Conservation (phyloP, 2,329 filamentous ascomycete genomes). For the Mollisia scopiformis region DNA sequence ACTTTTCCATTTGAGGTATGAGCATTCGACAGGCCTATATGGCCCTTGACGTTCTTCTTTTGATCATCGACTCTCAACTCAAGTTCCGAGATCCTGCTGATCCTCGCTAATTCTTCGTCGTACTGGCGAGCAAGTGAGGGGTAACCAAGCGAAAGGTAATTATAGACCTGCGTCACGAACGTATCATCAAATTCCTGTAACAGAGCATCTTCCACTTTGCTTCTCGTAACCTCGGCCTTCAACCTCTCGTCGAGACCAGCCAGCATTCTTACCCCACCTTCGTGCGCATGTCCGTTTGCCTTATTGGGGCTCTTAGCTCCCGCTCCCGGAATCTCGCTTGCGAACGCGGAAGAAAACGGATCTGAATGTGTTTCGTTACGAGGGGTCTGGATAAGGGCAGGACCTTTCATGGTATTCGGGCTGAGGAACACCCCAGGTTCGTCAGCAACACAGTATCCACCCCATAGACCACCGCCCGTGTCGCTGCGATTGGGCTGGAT, state of each 20-base stretch:
- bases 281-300: constrained; percentile 12
- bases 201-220: constrained; percentile 40
- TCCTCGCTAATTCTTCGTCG: constrained; percentile 83
- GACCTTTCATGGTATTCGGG: constrained; percentile 31
- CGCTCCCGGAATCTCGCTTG: constrained; percentile 13
- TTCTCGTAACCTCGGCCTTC: constrained; percentile 29
- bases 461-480: constrained; percentile 74
- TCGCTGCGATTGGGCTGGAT: constrained; percentile 55
- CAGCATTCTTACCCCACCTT: constrained; percentile 35
- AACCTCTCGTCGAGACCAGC: constrained; percentile 34
- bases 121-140: constrained; percentile 82
- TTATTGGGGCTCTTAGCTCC: constrained; percentile 14
- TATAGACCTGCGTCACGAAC: constrained; percentile 95
- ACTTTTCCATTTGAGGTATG: background rate
- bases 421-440: constrained; percentile 40
- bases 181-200: constrained; percentile 74
- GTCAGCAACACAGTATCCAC: constrained; percentile 63
- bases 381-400: constrained; percentile 42
- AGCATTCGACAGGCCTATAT: constrained; percentile 61
- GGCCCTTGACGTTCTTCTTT: constrained; percentile 67
- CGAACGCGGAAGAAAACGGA: constrained; percentile 37
- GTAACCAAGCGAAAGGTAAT: constrained; percentile 92
- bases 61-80: constrained; percentile 76
- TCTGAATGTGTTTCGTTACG: constrained; percentile 34
- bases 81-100: constrained; percentile 68